Evolutionary conservation across 1,284 basidiomycete species (phyloP).

Genomic region (Grifola frondosa): DNA sequence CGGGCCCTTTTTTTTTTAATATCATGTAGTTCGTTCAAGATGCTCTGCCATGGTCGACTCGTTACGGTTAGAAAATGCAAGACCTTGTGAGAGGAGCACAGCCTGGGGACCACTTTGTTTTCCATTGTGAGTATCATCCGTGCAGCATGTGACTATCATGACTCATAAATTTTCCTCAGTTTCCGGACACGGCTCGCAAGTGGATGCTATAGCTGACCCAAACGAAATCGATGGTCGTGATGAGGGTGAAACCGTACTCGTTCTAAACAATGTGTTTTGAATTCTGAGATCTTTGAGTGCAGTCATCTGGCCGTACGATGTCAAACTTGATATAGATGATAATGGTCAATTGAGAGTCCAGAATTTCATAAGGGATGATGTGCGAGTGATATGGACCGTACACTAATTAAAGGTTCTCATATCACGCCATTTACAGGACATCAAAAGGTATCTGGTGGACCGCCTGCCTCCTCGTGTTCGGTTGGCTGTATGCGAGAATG

Average conservation of each 20-base stretch:
- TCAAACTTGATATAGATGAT: not conserved
- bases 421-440: too few relatives aligned
- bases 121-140: conserved; percentile 20
- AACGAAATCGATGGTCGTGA: conserved; percentile 25
- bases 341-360: conserved; percentile 12
- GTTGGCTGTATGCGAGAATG: conserved; percentile 16
- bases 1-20: too few relatives aligned
- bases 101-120: conserved; percentile 22
- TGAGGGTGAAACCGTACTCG: conserved; percentile 16
- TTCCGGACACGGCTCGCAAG: conserved; percentile 26
- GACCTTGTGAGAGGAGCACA: conserved; percentile 20
- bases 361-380: conserved; percentile 15
- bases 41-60: not conserved
- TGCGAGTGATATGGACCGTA: too few relatives aligned
- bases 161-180: conserved; percentile 9
- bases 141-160: not conserved
- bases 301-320: conserved; percentile 14
- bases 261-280: not conserved
- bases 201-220: conserved; percentile 11
- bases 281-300: not conserved
- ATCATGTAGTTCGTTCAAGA: too few relatives aligned
- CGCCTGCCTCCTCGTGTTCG: conserved; percentile 15
- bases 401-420: not conserved
- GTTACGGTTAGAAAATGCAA: conserved; percentile 18
- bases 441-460: conserved; percentile 19